Evolutionary conservation across 1,284 basidiomycete genomes (phyloP), one percentile per base, ranked within the genome.

Genomic region (Filobasidium uniguttulatum): DNA sequence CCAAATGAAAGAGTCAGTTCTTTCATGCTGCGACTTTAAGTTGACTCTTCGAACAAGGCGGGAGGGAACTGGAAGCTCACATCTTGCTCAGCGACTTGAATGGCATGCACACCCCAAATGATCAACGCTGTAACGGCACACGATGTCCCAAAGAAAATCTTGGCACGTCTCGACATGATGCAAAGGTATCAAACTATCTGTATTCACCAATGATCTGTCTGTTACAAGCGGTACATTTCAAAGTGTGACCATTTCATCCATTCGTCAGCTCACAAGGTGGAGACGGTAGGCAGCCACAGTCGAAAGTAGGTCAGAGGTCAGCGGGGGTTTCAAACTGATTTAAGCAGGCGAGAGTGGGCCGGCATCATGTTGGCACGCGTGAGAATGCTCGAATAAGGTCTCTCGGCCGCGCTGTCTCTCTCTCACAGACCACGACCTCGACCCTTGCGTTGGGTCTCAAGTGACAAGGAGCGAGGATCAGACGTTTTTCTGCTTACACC

Each of bases 81-180:
- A 61, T 89, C 80, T 49, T 82, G 81, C 66, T 98, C 91, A 60
- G 79, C 76, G 37, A 77, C 73, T 68, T 98, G 93, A 55, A 93
- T 77, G 60, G 77, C 84, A 65, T 97, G 93, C 5, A 98, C 93
- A 19, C 81, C 87, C 79, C 82, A 91, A 61, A 98, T 80, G 5
- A 84, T 86, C 28, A 79, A 68, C 1, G 75, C 75, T 12, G 84
- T 80, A 47, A 84, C 66, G 7, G 78, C 59, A 46, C 86, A 67
- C 3, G 89, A 81, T n/a, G 72, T 75, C 28, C 72, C 70, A 26
- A 97, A 75, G 4, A 89, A 86, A 36, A 76, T 68, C 67, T 86
- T 89, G 20, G 91, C 84, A 46, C 75, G 74, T 50, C 78, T 73
- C 51, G 85, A 84, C 79, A 86, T 85, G 34, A 44, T 38, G 45